phyloP scores from a whole-genome alignment of 192 early-diverging fungal genomes.

The Gigaspora rosea region DNA sequence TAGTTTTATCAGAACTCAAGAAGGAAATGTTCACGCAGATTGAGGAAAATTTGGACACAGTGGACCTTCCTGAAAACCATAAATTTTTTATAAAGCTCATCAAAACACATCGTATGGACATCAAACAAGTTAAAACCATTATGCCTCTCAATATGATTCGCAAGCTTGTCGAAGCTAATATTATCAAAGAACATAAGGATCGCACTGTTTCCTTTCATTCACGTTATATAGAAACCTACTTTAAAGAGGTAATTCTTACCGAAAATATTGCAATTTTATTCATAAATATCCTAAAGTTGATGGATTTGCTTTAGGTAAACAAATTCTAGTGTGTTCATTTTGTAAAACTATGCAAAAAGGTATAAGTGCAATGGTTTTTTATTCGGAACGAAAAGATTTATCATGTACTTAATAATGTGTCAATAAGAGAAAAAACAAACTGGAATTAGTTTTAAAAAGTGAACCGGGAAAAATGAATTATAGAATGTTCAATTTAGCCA shows the following conservation, averaged over 20 bases:
- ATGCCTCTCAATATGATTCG: constrained; percentile 23
- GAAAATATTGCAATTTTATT: too few relatives aligned
- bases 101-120: constrained; percentile 19
- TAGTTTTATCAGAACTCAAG: constrained; percentile 21
- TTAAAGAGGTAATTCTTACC: constrained; percentile 6
- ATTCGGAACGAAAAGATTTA: too few relatives aligned
- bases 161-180: constrained; percentile 27
- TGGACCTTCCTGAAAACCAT: constrained; percentile 27
- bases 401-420: too few relatives aligned
- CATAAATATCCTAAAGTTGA: too few relatives aligned
- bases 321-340: too few relatives aligned
- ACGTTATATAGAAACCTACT: constrained; percentile 10
- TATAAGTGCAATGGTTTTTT: too few relatives aligned
- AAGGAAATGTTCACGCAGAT: neutral
- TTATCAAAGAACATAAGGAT: constrained; percentile 22
- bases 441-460: too few relatives aligned
- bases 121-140: constrained; percentile 12
- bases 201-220: constrained; percentile 23
- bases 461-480: too few relatives aligned
- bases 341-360: too few relatives aligned
- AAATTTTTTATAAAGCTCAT: constrained; percentile 27
- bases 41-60: neutral
- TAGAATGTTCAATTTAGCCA: too few relatives aligned
- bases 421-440: too few relatives aligned
- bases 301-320: too few relatives aligned